phyloP scores from a whole-genome alignment of 768 basidiomycete species.

The Naematelia encephala region DNA sequence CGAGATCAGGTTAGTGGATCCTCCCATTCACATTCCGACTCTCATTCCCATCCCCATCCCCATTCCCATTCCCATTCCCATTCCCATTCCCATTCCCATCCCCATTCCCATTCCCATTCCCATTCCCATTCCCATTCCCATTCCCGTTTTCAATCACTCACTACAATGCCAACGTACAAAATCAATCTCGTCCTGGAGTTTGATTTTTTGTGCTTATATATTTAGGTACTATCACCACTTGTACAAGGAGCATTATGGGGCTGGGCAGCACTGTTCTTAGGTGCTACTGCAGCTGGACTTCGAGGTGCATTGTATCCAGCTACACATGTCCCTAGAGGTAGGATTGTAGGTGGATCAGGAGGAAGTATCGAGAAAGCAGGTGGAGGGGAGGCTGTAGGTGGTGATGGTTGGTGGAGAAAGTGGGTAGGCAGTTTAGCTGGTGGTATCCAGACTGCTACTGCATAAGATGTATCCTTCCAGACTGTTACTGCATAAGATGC shows the following conservation, averaged over 20 bases:
- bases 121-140: too few species aligned
- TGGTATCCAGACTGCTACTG: conserved; percentile 41
- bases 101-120: too few species aligned
- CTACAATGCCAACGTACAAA: too few species aligned
- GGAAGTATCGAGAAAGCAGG: conserved; percentile 21
- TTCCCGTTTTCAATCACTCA: too few species aligned
- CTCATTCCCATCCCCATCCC: too few species aligned
- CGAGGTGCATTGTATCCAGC: conserved; percentile 40
- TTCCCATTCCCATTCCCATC: too few species aligned
- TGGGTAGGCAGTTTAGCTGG: conserved; percentile 47
- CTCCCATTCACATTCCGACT: not conserved
- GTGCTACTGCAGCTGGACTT: conserved; percentile 24
- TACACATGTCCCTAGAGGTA: conserved; percentile 30
- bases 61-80: too few species aligned
- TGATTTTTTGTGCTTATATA: too few species aligned
- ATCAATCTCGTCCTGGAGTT: too few species aligned
- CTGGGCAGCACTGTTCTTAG: conserved; percentile 37
- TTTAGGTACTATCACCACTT: conserved; percentile 44
- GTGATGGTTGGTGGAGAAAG: conserved; percentile 43
- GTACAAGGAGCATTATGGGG: conserved; percentile 50
- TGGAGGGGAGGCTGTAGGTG: conserved; percentile 38
- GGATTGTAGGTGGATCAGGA: conserved; percentile 39
- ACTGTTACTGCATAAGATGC: not conserved
- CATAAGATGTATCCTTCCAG: not conserved
- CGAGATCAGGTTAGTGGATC: conserved; percentile 45